These are phyloP conservation scores for Amaranthus hypochondriacus DNA, from an alignment of 148 eudicot species.

Conservation along the genomic window DNA sequence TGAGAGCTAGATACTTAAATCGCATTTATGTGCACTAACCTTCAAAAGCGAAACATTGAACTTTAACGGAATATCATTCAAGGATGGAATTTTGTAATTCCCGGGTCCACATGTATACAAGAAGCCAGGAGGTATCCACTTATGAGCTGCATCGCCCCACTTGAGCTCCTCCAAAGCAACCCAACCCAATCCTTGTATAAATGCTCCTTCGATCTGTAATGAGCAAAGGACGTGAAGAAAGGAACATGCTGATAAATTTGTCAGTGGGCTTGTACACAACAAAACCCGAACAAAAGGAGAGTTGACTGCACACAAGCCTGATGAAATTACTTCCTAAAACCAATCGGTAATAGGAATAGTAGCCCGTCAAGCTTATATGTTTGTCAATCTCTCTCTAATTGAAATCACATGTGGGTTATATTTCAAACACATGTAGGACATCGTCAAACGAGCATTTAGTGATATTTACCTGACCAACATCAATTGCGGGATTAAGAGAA, in stretches of 20 bases:
- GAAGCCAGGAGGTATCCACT: constrained; percentile 78
- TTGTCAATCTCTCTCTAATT: too few relatives aligned
- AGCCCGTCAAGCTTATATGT: too few relatives aligned
- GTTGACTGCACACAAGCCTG: too few relatives aligned
- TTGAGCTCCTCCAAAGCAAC: constrained; percentile 91
- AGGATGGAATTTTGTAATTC: constrained; percentile 81
- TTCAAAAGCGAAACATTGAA: constrained; percentile 80
- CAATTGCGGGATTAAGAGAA: constrained; percentile 93
- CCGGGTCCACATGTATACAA: constrained; percentile 92
- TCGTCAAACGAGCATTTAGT: too few relatives aligned
- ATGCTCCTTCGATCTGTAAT: constrained; percentile 95
- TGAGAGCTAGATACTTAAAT: too few relatives aligned
- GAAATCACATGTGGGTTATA: too few relatives aligned
- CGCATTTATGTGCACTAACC: constrained; percentile 36
- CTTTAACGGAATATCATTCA: constrained; percentile 80
- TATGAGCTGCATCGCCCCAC: constrained; percentile 95
- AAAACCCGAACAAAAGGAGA: too few relatives aligned
- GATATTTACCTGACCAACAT: constrained; percentile 80
- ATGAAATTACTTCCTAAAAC: too few relatives aligned
- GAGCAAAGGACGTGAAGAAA: constrained; percentile 1
- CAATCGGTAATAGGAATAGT: too few relatives aligned
- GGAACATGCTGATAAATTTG: background rate
- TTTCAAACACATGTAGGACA: too few relatives aligned
- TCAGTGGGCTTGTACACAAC: too few relatives aligned
- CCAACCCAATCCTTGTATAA: constrained; percentile 96